Evolutionary conservation across 139 green algal species (phyloP).

Genomic region (Coccomyxa sp.): DNA sequence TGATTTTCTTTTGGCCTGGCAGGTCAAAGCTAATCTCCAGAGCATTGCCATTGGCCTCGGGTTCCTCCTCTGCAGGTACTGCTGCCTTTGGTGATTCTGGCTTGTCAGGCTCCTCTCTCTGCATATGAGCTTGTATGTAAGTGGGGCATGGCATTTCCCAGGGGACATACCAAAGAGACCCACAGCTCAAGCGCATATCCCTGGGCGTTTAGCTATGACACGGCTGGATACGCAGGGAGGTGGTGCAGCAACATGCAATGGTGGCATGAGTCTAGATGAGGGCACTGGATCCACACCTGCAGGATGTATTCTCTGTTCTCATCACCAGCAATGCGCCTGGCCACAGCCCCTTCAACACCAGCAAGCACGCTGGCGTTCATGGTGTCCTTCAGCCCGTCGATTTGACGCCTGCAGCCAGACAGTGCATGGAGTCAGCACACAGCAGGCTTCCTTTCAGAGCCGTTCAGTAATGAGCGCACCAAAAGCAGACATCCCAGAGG

Average conservation of each 20-base stretch:
- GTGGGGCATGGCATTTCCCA: too few species aligned
- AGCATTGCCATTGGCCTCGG: background rate
- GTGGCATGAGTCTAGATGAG: too few species aligned
- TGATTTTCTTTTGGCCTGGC: background rate
- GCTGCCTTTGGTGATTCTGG: too few species aligned
- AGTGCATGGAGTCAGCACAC: background rate
- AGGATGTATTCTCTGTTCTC: conserved; percentile 66
- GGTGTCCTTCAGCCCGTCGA: conserved; percentile 36
- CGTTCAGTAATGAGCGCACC: background rate
- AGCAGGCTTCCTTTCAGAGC: background rate
- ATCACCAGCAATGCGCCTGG: conserved; percentile 54
- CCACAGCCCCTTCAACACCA: background rate
- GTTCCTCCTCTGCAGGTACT: conserved; percentile 26
- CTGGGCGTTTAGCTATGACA: too few species aligned
- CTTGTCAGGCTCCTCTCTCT: too few species aligned
- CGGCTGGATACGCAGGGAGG: too few species aligned
- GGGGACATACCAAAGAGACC: too few species aligned
- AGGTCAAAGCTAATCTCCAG: background rate
- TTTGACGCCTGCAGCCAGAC: conserved; percentile 24
- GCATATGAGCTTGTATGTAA: too few species aligned
- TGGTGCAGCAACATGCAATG: too few species aligned
- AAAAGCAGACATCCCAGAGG: too few species aligned
- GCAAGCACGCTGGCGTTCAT: conserved; percentile 19
- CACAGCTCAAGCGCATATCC: too few species aligned
- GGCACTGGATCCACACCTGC: background rate